phyloP scores from a whole-genome alignment of 2,329 filamentous ascomycete species.

The Septoria linicola region DNA sequence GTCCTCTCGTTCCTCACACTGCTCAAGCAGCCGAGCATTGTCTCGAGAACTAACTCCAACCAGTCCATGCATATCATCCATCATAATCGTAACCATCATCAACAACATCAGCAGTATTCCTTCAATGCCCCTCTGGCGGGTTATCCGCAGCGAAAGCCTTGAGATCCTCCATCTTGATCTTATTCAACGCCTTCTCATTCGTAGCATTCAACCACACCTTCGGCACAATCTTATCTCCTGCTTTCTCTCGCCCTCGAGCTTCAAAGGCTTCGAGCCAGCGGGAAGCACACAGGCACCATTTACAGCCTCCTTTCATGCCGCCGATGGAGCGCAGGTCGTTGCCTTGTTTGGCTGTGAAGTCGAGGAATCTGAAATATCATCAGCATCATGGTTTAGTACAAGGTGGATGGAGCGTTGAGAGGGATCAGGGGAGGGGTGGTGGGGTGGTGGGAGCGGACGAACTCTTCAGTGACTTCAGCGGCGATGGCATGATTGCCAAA shows the following conservation, averaged over 20 bases:
- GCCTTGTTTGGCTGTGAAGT: conserved; percentile 58
- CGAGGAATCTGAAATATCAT: conserved; percentile 57
- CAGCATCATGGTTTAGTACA: too few species aligned
- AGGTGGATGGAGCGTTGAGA: not conserved
- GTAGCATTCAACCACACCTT: conserved; percentile 54
- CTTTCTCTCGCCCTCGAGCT: conserved; percentile 48
- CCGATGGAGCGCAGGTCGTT: conserved; percentile 56
- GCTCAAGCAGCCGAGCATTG: too few species aligned
- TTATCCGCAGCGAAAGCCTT: conserved; percentile 42
- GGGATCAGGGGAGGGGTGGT: not conserved
- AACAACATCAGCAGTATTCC: too few species aligned
- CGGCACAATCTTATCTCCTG: conserved; percentile 47
- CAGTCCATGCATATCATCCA: too few species aligned
- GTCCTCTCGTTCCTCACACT: too few species aligned
- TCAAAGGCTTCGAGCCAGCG: conserved; percentile 60
- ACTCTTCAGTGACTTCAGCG: conserved; percentile 54
- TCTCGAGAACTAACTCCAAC: too few species aligned
- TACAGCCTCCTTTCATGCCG: conserved; percentile 59
- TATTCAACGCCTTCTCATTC: conserved; percentile 52
- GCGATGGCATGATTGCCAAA: conserved; percentile 61
- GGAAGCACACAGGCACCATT: conserved; percentile 61
- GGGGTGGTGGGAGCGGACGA: too few species aligned
- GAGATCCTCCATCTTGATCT: conserved; percentile 50
- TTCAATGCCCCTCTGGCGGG: too few species aligned
- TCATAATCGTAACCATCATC: too few species aligned